Conservation (phyloP, 2,329 filamentous ascomycete genomes). For the Ascochyta rabiei region DNA sequence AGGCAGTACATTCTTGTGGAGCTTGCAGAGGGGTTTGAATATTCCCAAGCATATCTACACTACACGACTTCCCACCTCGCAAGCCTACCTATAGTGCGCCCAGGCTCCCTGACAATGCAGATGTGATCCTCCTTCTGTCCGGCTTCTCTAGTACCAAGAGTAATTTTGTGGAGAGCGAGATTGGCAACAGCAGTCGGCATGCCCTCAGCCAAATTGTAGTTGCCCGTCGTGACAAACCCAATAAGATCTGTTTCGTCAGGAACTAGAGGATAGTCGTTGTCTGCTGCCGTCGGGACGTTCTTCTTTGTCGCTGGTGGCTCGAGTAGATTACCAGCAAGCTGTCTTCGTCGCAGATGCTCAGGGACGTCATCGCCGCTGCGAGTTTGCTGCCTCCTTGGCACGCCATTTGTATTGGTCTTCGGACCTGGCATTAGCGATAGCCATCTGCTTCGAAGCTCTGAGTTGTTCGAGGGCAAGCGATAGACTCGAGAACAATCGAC, state of each 20-base stretch:
- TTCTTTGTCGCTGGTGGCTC: conserved; percentile 13
- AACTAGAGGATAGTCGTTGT: conserved; percentile 66
- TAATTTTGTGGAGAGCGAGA: conserved; percentile 65
- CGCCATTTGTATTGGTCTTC: conserved; percentile 1
- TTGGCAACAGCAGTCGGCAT: conserved; percentile 77
- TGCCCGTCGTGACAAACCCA: conserved; percentile 88
- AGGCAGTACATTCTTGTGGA: background rate
- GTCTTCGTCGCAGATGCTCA: conserved; percentile 23
- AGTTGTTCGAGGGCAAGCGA: conserved; percentile 68
- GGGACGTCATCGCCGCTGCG: conserved; percentile 24
- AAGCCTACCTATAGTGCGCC: conserved; percentile 78
- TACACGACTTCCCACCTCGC: conserved; percentile 75
- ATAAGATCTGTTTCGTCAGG: conserved; percentile 78
- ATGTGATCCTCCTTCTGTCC: conserved; percentile 51
- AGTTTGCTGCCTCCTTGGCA: conserved; percentile 21
- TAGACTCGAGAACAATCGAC: conserved; percentile 81
- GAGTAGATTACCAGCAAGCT: conserved; percentile 37
- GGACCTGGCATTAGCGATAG: conserved; percentile 59
- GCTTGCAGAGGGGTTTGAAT: background rate
- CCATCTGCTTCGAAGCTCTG: conserved; percentile 72
- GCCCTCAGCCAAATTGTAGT: conserved; percentile 79
- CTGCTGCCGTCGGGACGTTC: conserved; percentile 30
- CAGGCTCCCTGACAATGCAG: conserved; percentile 83
- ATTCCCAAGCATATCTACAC: background rate
- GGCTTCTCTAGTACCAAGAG: conserved; percentile 50